Base-by-base conservation (phyloP, 2,329 filamentous ascomycete species). In the Colletotrichum zoysiae region DNA sequence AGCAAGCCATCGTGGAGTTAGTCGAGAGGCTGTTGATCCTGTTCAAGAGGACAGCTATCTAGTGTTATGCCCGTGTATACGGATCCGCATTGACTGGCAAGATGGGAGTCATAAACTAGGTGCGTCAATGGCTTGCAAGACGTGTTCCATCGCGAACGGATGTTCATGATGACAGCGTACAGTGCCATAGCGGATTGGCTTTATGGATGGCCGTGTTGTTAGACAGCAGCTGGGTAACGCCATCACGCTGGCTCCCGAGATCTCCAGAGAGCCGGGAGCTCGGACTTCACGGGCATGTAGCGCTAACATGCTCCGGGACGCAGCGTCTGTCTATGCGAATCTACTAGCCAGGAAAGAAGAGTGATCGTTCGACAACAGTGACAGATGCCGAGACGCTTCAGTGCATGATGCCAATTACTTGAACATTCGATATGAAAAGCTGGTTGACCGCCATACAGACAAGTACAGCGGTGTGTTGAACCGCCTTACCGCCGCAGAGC, bases 121-220 rank as follows among this genome's bases (percentile, higher is more conserved):
- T 64, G 58, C 65, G 65, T 71, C 70, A 71, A 60, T 69, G 70
- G 65, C 65, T 69, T 62, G 30, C 23, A 30, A 55, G 20, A 33
- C 20, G 35, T 55, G 23, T 40, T 35, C 38, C 40, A 11, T 38
- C 33, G 70, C 55, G 70, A 71, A 71, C 59, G 42, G 65, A 64
- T 50, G 38, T n/a, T 9, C 23, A 53, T 38, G 48, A 55, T 64
- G 70, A 55, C 59, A 50, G 30, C n/a, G 12, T 20, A 30, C 7
- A 20, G n/a, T 33, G 55, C 20, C 50, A 30, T 53, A 55, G 53
- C 51, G 40, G 30, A 64, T 55, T 23, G 38, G 4, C 20, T 48
- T 18, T 23, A 55, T n/a, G n/a, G 35, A 59, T 48, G 30, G 44
- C 23, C 33, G 30, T 58, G 51, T 23, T 58, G 33, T 42, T 38